Evolutionary conservation across 139 green algal species (phyloP), one percentile per base, ranked within the genome.

Genomic region (Eudorina sp.): DNA sequence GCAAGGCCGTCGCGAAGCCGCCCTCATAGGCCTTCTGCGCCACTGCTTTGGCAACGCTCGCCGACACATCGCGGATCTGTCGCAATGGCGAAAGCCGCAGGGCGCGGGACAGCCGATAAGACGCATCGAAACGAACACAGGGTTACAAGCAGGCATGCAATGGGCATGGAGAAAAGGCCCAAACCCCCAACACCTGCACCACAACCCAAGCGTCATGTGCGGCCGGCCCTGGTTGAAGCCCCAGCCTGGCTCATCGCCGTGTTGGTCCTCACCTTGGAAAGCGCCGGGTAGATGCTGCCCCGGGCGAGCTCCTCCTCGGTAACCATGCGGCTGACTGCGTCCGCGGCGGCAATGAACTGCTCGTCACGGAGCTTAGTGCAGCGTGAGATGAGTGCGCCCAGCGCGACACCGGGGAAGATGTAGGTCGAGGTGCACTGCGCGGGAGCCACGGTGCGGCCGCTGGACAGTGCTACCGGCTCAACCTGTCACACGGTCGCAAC

Each of bases 351-450:
- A 45, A 98, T 93, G 83, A 97, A 95, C 91, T 97, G 96, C 74
- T 98, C 96, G 68, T 98, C 95, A 2, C 95, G 84, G 51, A 98
- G 92, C 55, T 95, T 94, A 29, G 93, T 97, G 85, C 90, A 92
- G 53, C 94, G 84, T 1, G 58, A 74, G 34, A 93, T 90, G 29
- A 93, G 83, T 0, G 74, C 80, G 36, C 92, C 92, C 68, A 95
- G 73, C 2, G 82, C 90, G 19, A 93, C 76, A 34, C 89, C 96
- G 41, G 95, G 94, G 80, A 96, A 96, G 70, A 97, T 91, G 88
- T 95, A 95, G 34, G 90, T 92, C 55, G 92, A 92, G 21, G 89
- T 92, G 79, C 85, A 89, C 58, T 95, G 92, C 43, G 53, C 80
- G 29, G 92, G 92, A 16, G 90, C 38, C 48, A 88, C 58, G 40